Evolutionary conservation across 345 rosid species (phyloP), one percentile per base, ranked within the genome.

Genomic region (Dipteronia sinensis): DNA sequence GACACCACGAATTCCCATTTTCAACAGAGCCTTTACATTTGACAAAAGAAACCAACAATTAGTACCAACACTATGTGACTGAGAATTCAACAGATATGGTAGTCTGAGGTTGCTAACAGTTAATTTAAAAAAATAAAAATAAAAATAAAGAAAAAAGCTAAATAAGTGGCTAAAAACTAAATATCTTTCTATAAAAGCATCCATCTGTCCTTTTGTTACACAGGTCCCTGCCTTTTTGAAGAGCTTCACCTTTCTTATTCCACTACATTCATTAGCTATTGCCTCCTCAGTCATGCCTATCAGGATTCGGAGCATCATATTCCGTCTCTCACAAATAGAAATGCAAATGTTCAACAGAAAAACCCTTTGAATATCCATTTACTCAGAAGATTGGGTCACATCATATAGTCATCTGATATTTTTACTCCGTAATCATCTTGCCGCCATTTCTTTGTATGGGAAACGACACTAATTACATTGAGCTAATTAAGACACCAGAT

Each of bases 1-100:
- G 73, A 93, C 97, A 73, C 98, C 97, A 71, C 97, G 85, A 42
- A 91, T 91, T 42, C 97, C 97, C 82, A 94, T 90, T 74, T 91
- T 87, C 77, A 93, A 76, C 78, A 93, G 78, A 53, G 91, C 95
- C 97, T 94, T 82, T 10, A 82, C 62, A 59, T 73, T 38, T 64
- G 42, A 69, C 11, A 59, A 69, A 65, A 46, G 10, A 76, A 82
- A 17, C 23, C 42, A 72, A 80, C 20, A 82, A 47, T 77, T 40
- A 19, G n/a, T 62, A 1, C 69, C 15, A 20, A 67, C 49, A 71
- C 27, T 1, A 59, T 15, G 7, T n/a, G 71, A 51, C 10, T 65
- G 49, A 56, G 31, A 34, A 23, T 66, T 64, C 10, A 20, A 53
- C 22, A 75, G 51, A 66, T 66, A 38, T 8, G 51, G 25, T 4